These are phyloP conservation scores for Vitis hybrid DNA, from an alignment of 177 flowering plant genomes.

Conservation along the genomic window DNA sequence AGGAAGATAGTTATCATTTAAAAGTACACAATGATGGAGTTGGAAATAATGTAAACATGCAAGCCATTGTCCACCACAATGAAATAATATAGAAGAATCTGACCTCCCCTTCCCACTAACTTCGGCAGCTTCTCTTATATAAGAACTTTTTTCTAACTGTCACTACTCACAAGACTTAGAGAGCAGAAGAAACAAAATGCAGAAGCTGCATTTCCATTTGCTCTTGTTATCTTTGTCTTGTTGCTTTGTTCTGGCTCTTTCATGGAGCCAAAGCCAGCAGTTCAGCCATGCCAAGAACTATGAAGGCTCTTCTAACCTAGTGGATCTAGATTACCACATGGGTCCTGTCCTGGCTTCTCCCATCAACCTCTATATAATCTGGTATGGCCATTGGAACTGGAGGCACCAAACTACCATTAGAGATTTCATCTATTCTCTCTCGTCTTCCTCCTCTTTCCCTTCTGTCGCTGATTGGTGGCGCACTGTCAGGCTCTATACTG, in stretches of 20 bases:
- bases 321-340: slow-evolving; percentile 74
- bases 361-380: slow-evolving; percentile 51
- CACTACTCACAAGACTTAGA: not conserved
- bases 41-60: slow-evolving; percentile 22
- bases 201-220: slow-evolving; percentile 11
- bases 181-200: slow-evolving; percentile 23
- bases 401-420: slow-evolving; percentile 45
- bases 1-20: slow-evolving; percentile 13
- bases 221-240: slow-evolving; percentile 21
- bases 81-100: slow-evolving; percentile 13
- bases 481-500: slow-evolving; percentile 62
- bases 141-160: slow-evolving; percentile 5
- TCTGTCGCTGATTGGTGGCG: slow-evolving; percentile 74
- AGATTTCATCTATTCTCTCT: slow-evolving; percentile 58
- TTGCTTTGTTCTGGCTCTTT: slow-evolving; percentile 18
- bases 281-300: slow-evolving; percentile 37
- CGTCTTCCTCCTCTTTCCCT: slow-evolving; percentile 37
- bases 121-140: slow-evolving; percentile 7
- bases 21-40: slow-evolving; percentile 16
- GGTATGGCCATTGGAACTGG: slow-evolving; percentile 71
- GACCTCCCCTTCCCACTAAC: slow-evolving; percentile 1
- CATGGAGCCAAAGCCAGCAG: slow-evolving; percentile 27
- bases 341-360: slow-evolving; percentile 67
- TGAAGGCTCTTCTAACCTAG: slow-evolving; percentile 66
- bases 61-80: slow-evolving; percentile 17